Conservation (phyloP, 2,329 filamentous ascomycete species). For the Ophiocordyceps camponoti-rufipedis region DNA sequence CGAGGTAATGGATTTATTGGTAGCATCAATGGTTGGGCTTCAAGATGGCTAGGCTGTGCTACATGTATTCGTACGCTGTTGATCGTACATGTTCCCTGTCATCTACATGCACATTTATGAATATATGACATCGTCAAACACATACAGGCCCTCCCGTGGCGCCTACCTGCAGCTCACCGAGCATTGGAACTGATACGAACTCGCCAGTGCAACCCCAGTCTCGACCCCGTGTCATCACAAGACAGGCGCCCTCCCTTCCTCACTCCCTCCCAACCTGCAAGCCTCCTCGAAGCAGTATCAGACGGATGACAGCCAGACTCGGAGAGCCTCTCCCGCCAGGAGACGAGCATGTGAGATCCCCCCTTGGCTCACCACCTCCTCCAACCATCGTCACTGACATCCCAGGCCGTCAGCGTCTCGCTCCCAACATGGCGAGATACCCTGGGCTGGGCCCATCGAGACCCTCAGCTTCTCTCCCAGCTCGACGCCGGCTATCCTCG, state of each 20-base stretch:
- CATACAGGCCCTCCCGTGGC: too few species aligned
- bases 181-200: too few species aligned
- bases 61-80: too few species aligned
- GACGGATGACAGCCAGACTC: slow-evolving; percentile 2
- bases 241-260: not conserved
- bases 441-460: slow-evolving; percentile 7
- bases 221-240: too few species aligned
- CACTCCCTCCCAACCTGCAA: not conserved
- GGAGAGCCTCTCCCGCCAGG: slow-evolving; percentile 9
- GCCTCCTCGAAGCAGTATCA: not conserved
- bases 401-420: slow-evolving; percentile 12
- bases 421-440: slow-evolving; percentile 12
- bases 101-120: too few species aligned
- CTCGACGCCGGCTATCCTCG: slow-evolving; percentile 11
- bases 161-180: too few species aligned
- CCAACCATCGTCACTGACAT: not conserved
- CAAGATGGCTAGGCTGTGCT: not conserved
- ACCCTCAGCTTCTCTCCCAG: slow-evolving; percentile 6
- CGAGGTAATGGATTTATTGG: too few species aligned
- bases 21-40: not conserved
- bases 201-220: too few species aligned
- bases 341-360: slow-evolving; percentile 8
- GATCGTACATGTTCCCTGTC: too few species aligned
- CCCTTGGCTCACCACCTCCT: not conserved
- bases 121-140: too few species aligned